Conservation (phyloP, 2,329 filamentous ascomycete species). For the Claviceps spartinae region DNA sequence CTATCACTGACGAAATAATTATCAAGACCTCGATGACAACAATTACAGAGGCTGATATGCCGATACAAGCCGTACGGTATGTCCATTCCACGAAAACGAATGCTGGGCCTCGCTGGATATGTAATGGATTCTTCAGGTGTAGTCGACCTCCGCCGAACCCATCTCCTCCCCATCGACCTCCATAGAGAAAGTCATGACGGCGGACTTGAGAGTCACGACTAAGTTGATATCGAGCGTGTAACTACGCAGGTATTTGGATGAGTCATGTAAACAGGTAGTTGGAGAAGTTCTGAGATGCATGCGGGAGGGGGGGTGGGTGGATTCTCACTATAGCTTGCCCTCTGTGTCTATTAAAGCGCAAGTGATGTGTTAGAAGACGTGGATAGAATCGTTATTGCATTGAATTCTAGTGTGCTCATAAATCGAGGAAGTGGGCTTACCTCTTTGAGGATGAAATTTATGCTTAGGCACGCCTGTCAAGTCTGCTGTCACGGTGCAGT, state of each 20-base stretch:
- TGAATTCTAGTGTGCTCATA: background rate
- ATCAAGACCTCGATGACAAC: too few relatives aligned
- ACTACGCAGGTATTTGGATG: background rate
- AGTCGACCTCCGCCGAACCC: background rate
- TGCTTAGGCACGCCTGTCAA: background rate
- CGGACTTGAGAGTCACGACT: conserved; percentile 1
- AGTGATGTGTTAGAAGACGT: background rate
- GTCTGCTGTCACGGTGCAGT: background rate
- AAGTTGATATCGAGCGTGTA: background rate
- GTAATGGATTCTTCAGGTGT: background rate
- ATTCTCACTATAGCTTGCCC: background rate
- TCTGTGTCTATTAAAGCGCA: background rate
- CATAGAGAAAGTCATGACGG: conserved; percentile 1
- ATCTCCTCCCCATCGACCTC: conserved; percentile 1
- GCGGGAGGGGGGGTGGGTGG: too few relatives aligned
- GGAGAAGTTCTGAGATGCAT: too few relatives aligned
- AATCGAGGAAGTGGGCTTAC: background rate
- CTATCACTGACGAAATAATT: too few relatives aligned
- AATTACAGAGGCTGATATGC: too few relatives aligned
- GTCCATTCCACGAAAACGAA: too few relatives aligned
- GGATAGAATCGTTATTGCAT: background rate
- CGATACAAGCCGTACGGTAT: too few relatives aligned
- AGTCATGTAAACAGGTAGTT: background rate
- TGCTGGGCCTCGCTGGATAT: too few relatives aligned
- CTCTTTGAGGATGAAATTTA: background rate